Conservation (phyloP, 768 basidiomycete genomes). For the Hygrophorus russula region DNA sequence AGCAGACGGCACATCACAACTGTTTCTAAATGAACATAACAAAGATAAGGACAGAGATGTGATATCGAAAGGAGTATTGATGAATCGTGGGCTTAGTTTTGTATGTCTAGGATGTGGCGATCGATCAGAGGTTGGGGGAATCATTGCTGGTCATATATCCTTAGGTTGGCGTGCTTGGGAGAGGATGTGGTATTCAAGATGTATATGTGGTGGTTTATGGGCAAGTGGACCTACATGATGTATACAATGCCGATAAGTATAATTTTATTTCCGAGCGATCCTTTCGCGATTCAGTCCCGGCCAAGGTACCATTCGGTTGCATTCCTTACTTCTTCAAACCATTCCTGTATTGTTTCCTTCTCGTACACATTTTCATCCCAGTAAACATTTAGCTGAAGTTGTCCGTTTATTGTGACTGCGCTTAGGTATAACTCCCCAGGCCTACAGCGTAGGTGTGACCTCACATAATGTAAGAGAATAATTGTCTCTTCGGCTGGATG, state of each 20-base stretch:
- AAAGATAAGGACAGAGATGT: constrained; percentile 43
- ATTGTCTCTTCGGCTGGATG: background rate
- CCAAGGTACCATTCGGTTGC: too few relatives aligned
- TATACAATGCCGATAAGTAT: background rate
- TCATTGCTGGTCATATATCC: constrained; percentile 20
- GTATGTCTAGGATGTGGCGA: constrained; percentile 58
- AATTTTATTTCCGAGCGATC: too few relatives aligned
- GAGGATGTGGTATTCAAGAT: constrained; percentile 43
- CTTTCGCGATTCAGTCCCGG: too few relatives aligned
- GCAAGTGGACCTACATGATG: background rate
- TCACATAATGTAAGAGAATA: constrained; percentile 1
- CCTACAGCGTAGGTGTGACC: constrained; percentile 15
- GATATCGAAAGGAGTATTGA: constrained; percentile 47
- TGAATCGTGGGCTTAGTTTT: constrained; percentile 24
- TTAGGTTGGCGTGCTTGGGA: constrained; percentile 54
- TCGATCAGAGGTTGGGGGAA: constrained; percentile 33
- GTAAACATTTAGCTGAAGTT: constrained; percentile 12
- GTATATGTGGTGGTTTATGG: constrained; percentile 70
- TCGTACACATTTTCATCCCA: constrained; percentile 10
- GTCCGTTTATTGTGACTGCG: constrained; percentile 7
- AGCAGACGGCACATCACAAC: constrained; percentile 45
- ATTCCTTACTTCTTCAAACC: constrained; percentile 6
- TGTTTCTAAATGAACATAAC: constrained; percentile 22
- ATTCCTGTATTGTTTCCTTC: constrained; percentile 1
- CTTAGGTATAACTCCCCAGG: constrained; percentile 22